phyloP scores from a whole-genome alignment of 495 filamentous ascomycete genomes.

The Haplographium delicatum region DNA sequence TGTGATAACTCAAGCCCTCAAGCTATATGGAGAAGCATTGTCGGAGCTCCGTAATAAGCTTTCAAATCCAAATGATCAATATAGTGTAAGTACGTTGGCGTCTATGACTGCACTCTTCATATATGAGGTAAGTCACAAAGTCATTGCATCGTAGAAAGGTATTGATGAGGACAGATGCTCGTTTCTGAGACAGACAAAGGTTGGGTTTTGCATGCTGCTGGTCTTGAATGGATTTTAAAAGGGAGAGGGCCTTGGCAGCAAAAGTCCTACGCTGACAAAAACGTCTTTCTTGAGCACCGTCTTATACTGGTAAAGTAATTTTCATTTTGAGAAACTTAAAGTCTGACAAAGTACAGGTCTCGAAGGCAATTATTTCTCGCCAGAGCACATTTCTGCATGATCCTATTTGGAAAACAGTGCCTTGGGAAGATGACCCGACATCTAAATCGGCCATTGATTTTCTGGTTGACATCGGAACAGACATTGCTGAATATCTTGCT shows the following conservation, averaged over 20 bases:
- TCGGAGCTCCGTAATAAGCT: background rate
- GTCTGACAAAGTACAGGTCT: background rate
- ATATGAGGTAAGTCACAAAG: conserved; percentile 1
- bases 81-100: background rate
- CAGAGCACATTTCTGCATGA: conserved; percentile 1
- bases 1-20: background rate
- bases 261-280: background rate
- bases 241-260: background rate
- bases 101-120: conserved; percentile 2
- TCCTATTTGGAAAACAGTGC: conserved; percentile 1
- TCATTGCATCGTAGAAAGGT: background rate
- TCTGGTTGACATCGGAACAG: conserved; percentile 1
- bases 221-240: background rate
- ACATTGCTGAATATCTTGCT: background rate
- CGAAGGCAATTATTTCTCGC: conserved; percentile 2
- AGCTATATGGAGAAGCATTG: conserved; percentile 2
- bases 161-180: background rate
- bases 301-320: background rate
- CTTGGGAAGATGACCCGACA: conserved; percentile 5
- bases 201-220: background rate
- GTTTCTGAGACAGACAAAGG: background rate
- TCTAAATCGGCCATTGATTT: conserved; percentile 3
- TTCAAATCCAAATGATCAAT: background rate
- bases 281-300: conserved; percentile 4
- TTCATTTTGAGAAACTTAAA: background rate